Base-by-base conservation (phyloP, 2,329 filamentous ascomycete species). In the Aotearoamyces nothofagi region DNA sequence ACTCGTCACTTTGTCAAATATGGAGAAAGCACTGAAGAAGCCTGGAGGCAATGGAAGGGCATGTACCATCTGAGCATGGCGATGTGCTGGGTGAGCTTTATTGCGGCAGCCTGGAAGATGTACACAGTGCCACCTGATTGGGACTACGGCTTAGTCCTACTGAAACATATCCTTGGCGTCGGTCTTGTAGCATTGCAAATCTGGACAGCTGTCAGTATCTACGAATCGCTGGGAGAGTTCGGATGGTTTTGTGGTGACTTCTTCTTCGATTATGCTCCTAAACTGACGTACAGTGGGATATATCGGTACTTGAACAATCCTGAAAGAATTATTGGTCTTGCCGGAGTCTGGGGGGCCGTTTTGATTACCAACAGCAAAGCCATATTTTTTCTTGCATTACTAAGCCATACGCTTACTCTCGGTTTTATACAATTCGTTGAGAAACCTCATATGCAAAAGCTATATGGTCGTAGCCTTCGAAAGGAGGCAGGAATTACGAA, bases 211-310 rank as follows among this genome's bases (percentile, higher is more conserved):
- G 63, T 80, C 39, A 94, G 84, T 52, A 86, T 96, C 41, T 92
- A 96, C 52, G 84, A 94, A 28, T 92, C 83, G 2, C 70, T 98
- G 0, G 90, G 90, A 32, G 90, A 98, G 48, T 98, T 96, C 46
- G 90, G 90, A 43, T 98, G 87, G 87, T 96, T 96, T 61, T 96
- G 86, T 47, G 90, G 90, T 11, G 90, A 98, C 51, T 98, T 96
- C 61, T 96, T 98, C 63, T 94, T 90, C 49, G 83, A 94, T 36
- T 78, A 82, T 25, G 71, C 76, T 8, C 77, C 78, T 9, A 92
- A 90, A 55, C 64, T 96, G 36, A 96, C 82, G 1, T 98, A 98
- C 55, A 84, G 79, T 41, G 92, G 87, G 37, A 98, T 98, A 45
- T 98, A 98, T 53, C 83, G 90, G 26, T 98, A 92, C 56, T 63